These are phyloP conservation scores for Penicillium mononematosum DNA, from an alignment of 495 filamentous ascomycete genomes.

Conservation along the genomic window DNA sequence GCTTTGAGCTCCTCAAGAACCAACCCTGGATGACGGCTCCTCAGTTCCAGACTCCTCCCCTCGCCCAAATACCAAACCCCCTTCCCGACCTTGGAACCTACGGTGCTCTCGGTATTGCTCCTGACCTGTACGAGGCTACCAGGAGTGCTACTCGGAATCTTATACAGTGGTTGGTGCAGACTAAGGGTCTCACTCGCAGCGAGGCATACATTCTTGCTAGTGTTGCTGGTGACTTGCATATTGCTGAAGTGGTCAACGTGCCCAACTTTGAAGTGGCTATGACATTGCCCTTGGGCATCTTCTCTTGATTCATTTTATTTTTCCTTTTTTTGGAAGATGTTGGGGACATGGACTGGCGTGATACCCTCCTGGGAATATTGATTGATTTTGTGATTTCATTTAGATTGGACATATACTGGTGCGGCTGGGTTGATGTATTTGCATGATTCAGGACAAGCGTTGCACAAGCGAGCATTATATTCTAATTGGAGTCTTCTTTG, in stretches of 20 bases:
- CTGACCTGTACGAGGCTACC: constrained; percentile 45
- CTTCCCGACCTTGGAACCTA: constrained; percentile 42
- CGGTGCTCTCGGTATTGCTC: constrained; percentile 45
- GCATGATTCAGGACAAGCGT: constrained; percentile 10
- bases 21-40: constrained; percentile 45
- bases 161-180: constrained; percentile 46
- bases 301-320: constrained; percentile 20
- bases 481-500: neutral
- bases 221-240: constrained; percentile 46
- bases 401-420: constrained; percentile 10
- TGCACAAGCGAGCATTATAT: constrained; percentile 10
- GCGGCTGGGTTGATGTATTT: constrained; percentile 4
- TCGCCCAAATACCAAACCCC: constrained; percentile 25
- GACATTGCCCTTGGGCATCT: constrained; percentile 46
- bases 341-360: constrained; percentile 7
- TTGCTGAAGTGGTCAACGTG: constrained; percentile 51
- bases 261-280: constrained; percentile 49
- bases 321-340: neutral
- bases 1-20: constrained; percentile 45
- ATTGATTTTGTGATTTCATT: constrained; percentile 4
- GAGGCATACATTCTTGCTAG: constrained; percentile 53
- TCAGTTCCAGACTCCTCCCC: constrained; percentile 42
- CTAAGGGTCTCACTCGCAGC: constrained; percentile 42
- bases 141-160: constrained; percentile 43
- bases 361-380: constrained; percentile 8